Evolutionary conservation across 495 filamentous ascomycete genomes (phyloP), one percentile per base, ranked within the genome.

Genomic region (Penicillium fimorum): DNA sequence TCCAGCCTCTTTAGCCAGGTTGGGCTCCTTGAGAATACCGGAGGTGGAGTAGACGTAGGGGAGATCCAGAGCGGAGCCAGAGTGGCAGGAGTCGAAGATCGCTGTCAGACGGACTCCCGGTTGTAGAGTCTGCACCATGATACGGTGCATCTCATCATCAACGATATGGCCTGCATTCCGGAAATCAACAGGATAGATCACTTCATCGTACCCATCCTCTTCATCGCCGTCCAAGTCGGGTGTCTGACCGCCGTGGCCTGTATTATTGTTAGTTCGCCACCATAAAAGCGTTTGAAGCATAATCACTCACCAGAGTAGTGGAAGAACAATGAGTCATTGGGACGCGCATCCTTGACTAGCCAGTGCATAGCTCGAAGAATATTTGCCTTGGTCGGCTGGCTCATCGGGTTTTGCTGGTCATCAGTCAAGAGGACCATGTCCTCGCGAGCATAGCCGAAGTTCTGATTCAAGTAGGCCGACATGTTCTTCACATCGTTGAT

Each of bases 51-150:
- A 98, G 71, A 98, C 88, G 76, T 97, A 98, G 32, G 94, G 94
- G 27, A 98, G 82, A 68, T 98, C 94, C 64, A 98, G 82, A 7
- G 92, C 94, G 8, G 94, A 96, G 60, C 94, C 94, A 4, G 92
- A 96, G 73, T 98, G 94, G 76, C 94, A 98, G n/a, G 92, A 96
- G 75, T 98, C 94, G 77, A 98, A 98, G 70, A 98, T 97, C 42
- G 94, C 94, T 1, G 94, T 98, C 49, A 98, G 78, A 33, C 94
- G 86, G 22, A 96, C 93, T 55, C 94, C 94, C 11, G 89, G 80
- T 60, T 81, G 81, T 13, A 98, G 78, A 9, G 90, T 84, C 43
- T 76, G 77, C 47, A 98, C 94, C 92, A 98, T 95, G 70, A 97
- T 97, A 50, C 88, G 82, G 69, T 98, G 94, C 91, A 98, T 96